These are phyloP conservation scores for Coemansia sp. DNA, from an alignment of 192 early-diverging fungal species.

Conservation along the genomic window DNA sequence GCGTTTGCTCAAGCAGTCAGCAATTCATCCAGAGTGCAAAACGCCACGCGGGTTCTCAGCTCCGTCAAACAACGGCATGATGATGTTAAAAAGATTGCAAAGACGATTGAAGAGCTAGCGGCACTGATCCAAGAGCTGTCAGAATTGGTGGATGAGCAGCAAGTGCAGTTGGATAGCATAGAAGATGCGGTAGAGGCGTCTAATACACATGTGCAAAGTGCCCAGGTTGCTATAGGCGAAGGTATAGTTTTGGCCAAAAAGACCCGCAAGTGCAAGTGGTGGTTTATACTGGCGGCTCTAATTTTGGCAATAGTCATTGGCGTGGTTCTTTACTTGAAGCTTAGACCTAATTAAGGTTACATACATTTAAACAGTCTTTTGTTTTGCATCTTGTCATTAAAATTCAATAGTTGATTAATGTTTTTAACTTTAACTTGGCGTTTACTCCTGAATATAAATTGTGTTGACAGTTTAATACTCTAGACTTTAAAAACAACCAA, in stretches of 20 bases:
- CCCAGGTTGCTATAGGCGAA: slow-evolving; percentile 16
- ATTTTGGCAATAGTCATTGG: slow-evolving; percentile 43
- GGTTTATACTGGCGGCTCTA: slow-evolving; percentile 21
- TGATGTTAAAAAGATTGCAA: slow-evolving; percentile 30
- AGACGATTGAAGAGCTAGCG: slow-evolving; percentile 22
- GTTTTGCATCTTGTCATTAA: not conserved
- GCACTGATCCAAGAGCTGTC: slow-evolving; percentile 21
- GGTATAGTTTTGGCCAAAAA: slow-evolving; percentile 19
- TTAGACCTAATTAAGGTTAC: not conserved
- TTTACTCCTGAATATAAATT: too few relatives aligned
- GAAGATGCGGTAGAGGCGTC: slow-evolving; percentile 25
- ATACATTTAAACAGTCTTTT: not conserved
- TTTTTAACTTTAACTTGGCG: not conserved
- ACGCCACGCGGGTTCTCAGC: slow-evolving; percentile 18
- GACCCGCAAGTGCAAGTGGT: slow-evolving; percentile 27
- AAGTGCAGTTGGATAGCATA: slow-evolving; percentile 25
- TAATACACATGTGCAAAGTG: slow-evolving; percentile 4
- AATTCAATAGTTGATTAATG: not conserved
- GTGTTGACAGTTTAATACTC: too few relatives aligned
- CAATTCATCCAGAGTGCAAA: slow-evolving; percentile 5
- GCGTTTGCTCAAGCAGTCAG: slow-evolving; percentile 24
- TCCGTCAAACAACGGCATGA: slow-evolving; percentile 23
- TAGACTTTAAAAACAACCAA: too few relatives aligned
- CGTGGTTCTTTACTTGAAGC: slow-evolving; percentile 23
- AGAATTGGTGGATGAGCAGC: slow-evolving; percentile 28